Evolutionary conservation across 1,284 basidiomycete species (phyloP).

Genomic region (Malassezia nana): DNA sequence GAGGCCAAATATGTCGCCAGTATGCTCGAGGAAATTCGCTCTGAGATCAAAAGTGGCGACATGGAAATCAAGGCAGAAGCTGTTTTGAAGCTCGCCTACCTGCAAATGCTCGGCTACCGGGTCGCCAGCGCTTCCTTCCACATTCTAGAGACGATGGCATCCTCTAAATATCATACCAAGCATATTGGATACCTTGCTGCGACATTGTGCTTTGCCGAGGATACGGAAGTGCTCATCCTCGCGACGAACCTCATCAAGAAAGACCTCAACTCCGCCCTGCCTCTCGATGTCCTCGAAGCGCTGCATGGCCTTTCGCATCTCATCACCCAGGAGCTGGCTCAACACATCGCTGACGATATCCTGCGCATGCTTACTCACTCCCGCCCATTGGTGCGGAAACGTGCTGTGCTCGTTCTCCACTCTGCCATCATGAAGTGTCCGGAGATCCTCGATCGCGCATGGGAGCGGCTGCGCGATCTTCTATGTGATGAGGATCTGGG

Average conservation of each 20-base stretch:
- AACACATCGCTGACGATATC: conserved; percentile 77
- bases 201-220: conserved; percentile 77
- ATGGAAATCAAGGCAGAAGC: conserved; percentile 94
- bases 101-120: conserved; percentile 73
- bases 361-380: conserved; percentile 84
- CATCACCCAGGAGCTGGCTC: conserved; percentile 73
- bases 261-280: conserved; percentile 69
- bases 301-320: conserved; percentile 81
- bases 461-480: conserved; percentile 63
- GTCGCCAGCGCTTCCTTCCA: conserved; percentile 55
- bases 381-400: conserved; percentile 69
- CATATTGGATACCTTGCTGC: conserved; percentile 92
- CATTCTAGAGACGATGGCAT: conserved; percentile 96
- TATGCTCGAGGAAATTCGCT: conserved; percentile 62
- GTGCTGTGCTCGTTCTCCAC: conserved; percentile 72
- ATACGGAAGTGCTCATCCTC: conserved; percentile 93
- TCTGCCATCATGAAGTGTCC: conserved; percentile 35
- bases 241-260: conserved; percentile 97
- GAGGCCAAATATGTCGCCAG: conserved; percentile 51
- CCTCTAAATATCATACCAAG: conserved; percentile 79
- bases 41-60: conserved; percentile 82
- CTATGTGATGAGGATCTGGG: conserved; percentile 51
- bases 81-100: conserved; percentile 88
- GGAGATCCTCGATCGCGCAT: conserved; percentile 28
- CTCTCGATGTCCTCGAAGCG: conserved; percentile 66